Evolutionary conservation across 495 filamentous ascomycete genomes (phyloP).

Genomic region (Hypoxylon lienhwacheense): DNA sequence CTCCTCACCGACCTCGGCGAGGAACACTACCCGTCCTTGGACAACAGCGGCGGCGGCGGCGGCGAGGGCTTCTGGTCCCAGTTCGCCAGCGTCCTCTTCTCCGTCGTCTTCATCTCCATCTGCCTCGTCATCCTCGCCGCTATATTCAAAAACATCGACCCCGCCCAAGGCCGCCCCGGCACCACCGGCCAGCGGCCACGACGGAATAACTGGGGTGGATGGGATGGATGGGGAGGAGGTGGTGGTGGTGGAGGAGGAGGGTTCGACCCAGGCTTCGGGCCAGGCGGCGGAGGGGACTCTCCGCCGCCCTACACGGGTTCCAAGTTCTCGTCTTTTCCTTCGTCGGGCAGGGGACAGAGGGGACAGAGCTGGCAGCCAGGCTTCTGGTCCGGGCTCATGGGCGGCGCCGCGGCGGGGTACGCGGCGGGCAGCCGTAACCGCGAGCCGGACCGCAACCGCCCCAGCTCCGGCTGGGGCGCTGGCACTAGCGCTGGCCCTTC

Average conservation of each 20-base stretch:
- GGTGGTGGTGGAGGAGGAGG: conserved; percentile 27
- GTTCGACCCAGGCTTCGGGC: conserved; percentile 42
- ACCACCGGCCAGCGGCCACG: too few relatives aligned
- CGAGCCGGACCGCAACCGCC: conserved; percentile 34
- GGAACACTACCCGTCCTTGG: conserved; percentile 67
- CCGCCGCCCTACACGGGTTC: conserved; percentile 59
- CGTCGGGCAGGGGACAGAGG: conserved; percentile 47
- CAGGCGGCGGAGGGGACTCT: conserved; percentile 55
- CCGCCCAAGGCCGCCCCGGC: too few relatives aligned
- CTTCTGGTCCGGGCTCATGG: conserved; percentile 79
- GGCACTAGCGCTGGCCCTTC: conserved; percentile 39
- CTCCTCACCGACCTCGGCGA: conserved; percentile 81
- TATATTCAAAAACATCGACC: too few relatives aligned
- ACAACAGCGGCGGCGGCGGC: too few relatives aligned
- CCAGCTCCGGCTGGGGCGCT: conserved; percentile 43
- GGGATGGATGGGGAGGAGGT: conserved; percentile 32
- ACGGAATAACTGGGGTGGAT: neutral
- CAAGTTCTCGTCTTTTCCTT: conserved; percentile 39
- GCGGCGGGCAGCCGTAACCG: conserved; percentile 59
- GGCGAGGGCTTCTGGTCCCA: too few relatives aligned
- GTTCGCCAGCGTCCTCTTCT: conserved; percentile 50
- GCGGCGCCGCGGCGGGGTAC: conserved; percentile 72
- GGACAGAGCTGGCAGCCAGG: conserved; percentile 87
- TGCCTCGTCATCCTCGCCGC: too few relatives aligned
- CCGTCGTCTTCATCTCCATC: too few relatives aligned